Evolutionary conservation across 2,329 filamentous ascomycete species (phyloP), one percentile per base, ranked within the genome.

Genomic region (Pseudonectria foliicola): DNA sequence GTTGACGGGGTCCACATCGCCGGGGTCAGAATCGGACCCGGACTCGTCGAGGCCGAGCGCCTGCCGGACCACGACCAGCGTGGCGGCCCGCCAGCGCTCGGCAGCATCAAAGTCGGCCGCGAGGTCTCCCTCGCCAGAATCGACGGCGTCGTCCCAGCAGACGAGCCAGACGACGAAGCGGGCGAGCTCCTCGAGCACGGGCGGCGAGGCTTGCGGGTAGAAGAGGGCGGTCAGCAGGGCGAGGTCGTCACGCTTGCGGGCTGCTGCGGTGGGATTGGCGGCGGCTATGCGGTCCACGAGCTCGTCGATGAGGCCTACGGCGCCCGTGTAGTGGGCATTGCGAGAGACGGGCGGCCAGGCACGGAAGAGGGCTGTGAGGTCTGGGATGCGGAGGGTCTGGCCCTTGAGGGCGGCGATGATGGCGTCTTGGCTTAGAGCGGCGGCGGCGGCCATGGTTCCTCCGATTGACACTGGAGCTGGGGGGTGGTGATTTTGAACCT

Each of bases 181-280:
- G 3, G 46, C 43, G 27, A 60, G 35, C 6, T 43, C 42, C 23
- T 49, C 38, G 3, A 56, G 29, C n/a, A 35, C 37, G 1, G 29
- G 24, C 30, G 34, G 40, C 4, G 27, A 16, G 2, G 53, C 49
- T 8, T 43, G 31, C 2, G 56, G 52, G 24, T 45, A 60, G 38
- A 42, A 48, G 18, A 50, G 31, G 5, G 40, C 37, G 2, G 41
- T 30, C 6, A 53, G 21, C 1, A 43, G 18, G 5, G 49, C 42
- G n/a, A 56, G 55, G 26, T 64, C 60, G 14, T 61, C 54, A 25
- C 52, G 50, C 40, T 62, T 60, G 38, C 47, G 47, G 16, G 35
- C 36, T 13, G 45, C 33, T 10, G 48, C 23, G 3, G 32, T 28
- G 25, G 49, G 43, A 7, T 67, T 54, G 37, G 58, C 54, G 4